Percentiles rank a stretch among this genome's conserved stretches.
These are phyloP conservation scores for Phytophthora cajani DNA, from an alignment of 352 stramenopile genomes.

Conservation along the genomic window DNA sequence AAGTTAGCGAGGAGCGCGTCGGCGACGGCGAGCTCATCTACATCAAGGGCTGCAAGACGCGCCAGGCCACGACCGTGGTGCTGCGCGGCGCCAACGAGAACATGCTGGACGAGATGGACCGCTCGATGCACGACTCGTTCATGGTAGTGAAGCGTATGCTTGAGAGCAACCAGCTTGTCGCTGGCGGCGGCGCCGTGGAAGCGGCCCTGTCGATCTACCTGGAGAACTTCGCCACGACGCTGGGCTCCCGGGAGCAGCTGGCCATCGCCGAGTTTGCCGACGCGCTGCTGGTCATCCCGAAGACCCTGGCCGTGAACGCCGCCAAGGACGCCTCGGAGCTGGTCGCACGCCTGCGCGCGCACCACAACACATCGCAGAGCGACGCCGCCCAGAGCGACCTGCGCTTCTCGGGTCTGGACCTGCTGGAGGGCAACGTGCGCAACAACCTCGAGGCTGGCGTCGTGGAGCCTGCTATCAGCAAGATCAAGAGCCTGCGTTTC, in stretches of 20 bases:
- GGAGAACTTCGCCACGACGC: conserved; percentile 97
- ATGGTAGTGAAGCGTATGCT: conserved; percentile 99
- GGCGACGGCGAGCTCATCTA: conserved; percentile 99
- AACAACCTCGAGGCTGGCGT: conserved; percentile 97
- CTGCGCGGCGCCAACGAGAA: conserved; percentile 99
- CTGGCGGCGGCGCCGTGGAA: conserved; percentile 98
- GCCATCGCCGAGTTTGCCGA: conserved; percentile 99
- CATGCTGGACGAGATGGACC: conserved; percentile 99
- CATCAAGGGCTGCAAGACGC: conserved; percentile 96
- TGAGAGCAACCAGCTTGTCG: conserved; percentile 99
- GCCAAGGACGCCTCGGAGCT: conserved; percentile 99
- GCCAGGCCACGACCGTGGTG: conserved; percentile 96
- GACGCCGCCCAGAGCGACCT: conserved; percentile 78
- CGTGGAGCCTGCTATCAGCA: conserved; percentile 99
- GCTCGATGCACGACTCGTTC: conserved; percentile 98
- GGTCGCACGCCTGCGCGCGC: conserved; percentile 95
- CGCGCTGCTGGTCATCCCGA: conserved; percentile 98
- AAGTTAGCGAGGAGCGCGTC: conserved; percentile 96
- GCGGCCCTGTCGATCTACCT: conserved; percentile 98
- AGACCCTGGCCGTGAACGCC: conserved; percentile 98
- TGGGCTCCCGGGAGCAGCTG: conserved; percentile 98
- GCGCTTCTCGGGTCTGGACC: conserved; percentile 95
- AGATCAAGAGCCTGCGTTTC: conserved; percentile 99
- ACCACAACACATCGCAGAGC: conserved; percentile 97
- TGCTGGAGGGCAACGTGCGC: conserved; percentile 94